Base-by-base conservation (phyloP, 2,329 filamentous ascomycete species). In the Polytolypa hystricis region DNA sequence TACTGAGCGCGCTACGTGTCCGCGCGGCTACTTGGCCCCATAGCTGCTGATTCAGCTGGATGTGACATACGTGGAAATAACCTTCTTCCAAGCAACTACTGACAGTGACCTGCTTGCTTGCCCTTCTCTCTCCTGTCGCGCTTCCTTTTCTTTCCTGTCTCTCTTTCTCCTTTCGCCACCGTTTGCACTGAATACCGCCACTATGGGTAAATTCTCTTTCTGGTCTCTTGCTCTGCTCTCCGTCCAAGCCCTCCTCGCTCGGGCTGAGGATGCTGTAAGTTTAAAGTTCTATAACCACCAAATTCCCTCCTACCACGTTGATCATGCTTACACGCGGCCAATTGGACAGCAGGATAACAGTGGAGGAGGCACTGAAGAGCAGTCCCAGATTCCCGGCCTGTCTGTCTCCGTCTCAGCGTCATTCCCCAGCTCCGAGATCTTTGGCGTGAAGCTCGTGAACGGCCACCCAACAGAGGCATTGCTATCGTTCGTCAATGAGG, bases 381-480 rank as follows among this genome's bases (percentile, higher is more conserved):
- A 58, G 74, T 77, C 67, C 65, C 74, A 63, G 68, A 80, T 55
- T 59, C 79, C 67, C 47, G 70, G 64, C 42, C 57, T 76, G 42
- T 66, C 67, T 40, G 69, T 79, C 47, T 61, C 64, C 37, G 66
- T 75, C 44, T 64, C 67, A 35, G 66, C 74, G 40, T 67, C 69
- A 21, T 80, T 80, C 61, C 76, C 76, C 19, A 62, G 74, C 46
- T 67, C 73, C 40, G 84, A 93, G 67, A 79, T 93, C 62, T 91
- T 95, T 51, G 91, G 89, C 52, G 78, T 96, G 51, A 94, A 93
- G 74, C 78, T 96, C 49, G 75, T 96, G 69, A 98, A 98, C 59
- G 85, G 86, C 54, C 79, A 81, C 47, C 77, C 85, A 28, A 94
- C 86, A 45, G 77, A 83, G 60, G 81, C 86, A 23, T 65, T 93